Percentiles rank a stretch among this genome's conserved stretches.
These are phyloP conservation scores for Didymella lethalis DNA, from an alignment of 2,329 filamentous ascomycete species.

Conservation along the genomic window DNA sequence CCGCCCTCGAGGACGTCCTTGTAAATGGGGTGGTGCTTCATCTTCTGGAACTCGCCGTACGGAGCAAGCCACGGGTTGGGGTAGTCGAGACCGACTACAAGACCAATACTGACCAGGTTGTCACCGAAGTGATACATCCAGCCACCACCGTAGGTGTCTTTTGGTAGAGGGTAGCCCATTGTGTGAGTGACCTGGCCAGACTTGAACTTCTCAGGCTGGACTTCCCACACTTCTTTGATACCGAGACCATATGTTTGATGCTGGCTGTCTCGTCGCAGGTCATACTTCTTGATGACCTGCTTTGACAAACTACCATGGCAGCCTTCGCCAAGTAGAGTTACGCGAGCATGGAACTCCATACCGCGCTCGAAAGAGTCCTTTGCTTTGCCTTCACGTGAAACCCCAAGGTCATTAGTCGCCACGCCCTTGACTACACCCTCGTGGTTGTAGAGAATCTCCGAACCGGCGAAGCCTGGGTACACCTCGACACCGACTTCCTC, in stretches of 20 bases:
- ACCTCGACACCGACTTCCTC: constrained; percentile 96
- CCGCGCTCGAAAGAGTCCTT: constrained; percentile 94
- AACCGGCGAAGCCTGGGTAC: constrained; percentile 94
- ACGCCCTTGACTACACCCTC: constrained; percentile 93
- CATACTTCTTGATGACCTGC: constrained; percentile 92
- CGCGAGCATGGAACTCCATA: constrained; percentile 96
- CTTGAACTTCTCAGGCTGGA: constrained; percentile 89
- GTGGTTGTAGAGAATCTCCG: constrained; percentile 84
- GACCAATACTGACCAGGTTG: constrained; percentile 89
- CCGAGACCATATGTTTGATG: constrained; percentile 95
- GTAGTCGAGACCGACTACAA: constrained; percentile 95
- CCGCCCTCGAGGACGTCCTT: constrained; percentile 87
- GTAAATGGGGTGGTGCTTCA: constrained; percentile 97
- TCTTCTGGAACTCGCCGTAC: constrained; percentile 96
- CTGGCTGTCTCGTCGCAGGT: constrained; percentile 85
- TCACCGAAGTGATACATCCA: constrained; percentile 99
- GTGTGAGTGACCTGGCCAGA: constrained; percentile 87
- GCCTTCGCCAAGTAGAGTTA: constrained; percentile 92
- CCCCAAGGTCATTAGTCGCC: constrained; percentile 92
- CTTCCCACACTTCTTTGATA: constrained; percentile 97
- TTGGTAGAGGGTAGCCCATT: constrained; percentile 88
- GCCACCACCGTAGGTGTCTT: constrained; percentile 93
- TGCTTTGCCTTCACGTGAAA: constrained; percentile 80
- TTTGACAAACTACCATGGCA: constrained; percentile 96
- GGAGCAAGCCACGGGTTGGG: constrained; percentile 95